Percentiles rank a stretch among this genome's conserved stretches.
Conservation (phyloP, 352 stramenopile species). For the Phytophthora niederhauseri region DNA sequence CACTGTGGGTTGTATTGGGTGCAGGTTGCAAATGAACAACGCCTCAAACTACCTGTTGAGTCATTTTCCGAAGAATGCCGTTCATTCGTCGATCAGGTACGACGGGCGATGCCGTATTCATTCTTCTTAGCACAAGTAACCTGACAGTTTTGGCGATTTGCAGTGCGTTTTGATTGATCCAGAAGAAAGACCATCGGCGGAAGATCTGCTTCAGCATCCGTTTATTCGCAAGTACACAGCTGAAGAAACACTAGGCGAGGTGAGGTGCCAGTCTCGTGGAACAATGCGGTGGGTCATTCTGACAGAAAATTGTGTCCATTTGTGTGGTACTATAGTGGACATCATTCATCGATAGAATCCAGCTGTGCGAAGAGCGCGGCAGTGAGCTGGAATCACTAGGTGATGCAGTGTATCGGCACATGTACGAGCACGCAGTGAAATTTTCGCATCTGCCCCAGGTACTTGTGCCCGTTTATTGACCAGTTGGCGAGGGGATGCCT, state of each 20-base stretch:
- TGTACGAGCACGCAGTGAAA: slow-evolving; percentile 79
- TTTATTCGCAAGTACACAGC: slow-evolving; percentile 74
- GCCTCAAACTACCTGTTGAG: slow-evolving; percentile 65
- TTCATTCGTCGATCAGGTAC: slow-evolving; percentile 74
- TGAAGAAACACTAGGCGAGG: slow-evolving; percentile 73
- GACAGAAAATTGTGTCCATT: background rate
- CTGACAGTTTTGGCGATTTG: slow-evolving; percentile 7
- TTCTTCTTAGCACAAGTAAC: slow-evolving; percentile 1
- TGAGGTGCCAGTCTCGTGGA: slow-evolving; percentile 25
- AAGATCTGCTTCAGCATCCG: slow-evolving; percentile 66
- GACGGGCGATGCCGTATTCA: background rate
- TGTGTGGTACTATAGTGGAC: slow-evolving; percentile 51
- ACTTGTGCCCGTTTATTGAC: background rate
- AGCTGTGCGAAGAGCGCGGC: slow-evolving; percentile 64
- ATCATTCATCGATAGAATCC: slow-evolving; percentile 58
- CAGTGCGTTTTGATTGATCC: slow-evolving; percentile 78
- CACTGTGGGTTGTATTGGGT: background rate
- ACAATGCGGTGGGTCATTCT: slow-evolving; percentile 12
- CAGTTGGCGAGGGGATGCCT: background rate
- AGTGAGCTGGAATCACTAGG: slow-evolving; percentile 67
- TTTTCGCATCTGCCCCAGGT: slow-evolving; percentile 82
- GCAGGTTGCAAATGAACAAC: slow-evolving; percentile 82
- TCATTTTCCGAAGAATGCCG: slow-evolving; percentile 72
- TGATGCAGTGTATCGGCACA: slow-evolving; percentile 81
- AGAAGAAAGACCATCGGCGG: slow-evolving; percentile 62